Evolutionary conservation across 768 basidiomycete genomes (phyloP).

Genomic region (Hortiboletus campestris): DNA sequence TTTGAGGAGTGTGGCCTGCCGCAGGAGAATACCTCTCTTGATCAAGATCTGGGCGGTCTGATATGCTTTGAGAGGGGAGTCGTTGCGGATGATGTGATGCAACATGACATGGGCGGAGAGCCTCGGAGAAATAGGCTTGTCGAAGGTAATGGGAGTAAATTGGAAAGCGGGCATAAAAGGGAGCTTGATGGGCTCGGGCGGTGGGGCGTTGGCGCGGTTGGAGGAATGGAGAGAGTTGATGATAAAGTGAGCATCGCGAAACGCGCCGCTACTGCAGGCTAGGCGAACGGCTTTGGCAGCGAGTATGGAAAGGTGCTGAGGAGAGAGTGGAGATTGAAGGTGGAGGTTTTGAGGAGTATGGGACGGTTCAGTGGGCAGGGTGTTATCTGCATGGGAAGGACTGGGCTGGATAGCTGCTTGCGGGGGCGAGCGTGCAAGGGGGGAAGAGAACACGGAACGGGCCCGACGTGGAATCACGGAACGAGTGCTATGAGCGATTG

Average conservation of each 20-base stretch:
- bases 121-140: conserved; percentile 51
- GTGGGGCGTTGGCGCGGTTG: neutral
- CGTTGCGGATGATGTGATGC: conserved; percentile 59
- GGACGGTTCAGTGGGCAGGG: too few species aligned
- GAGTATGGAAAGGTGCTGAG: conserved; percentile 16
- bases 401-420: conserved; percentile 6
- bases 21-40: conserved; percentile 49
- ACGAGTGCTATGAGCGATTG: conserved; percentile 44
- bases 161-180: conserved; percentile 28
- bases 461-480: neutral
- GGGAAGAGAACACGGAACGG: conserved; percentile 11
- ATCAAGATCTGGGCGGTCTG: conserved; percentile 53
- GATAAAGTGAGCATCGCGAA: conserved; percentile 53
- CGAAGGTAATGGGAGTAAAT: conserved; percentile 48
- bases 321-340: too few species aligned
- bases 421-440: neutral
- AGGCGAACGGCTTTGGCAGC: conserved; percentile 54
- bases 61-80: conserved; percentile 47
- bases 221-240: conserved; percentile 57
- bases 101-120: conserved; percentile 63
- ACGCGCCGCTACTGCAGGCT: conserved; percentile 40
- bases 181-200: conserved; percentile 10
- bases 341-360: neutral
- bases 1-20: conserved; percentile 47
- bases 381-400: neutral